Base-by-base conservation (phyloP, 1,284 basidiomycete species). In the Ganoderma leucocontextum region DNA sequence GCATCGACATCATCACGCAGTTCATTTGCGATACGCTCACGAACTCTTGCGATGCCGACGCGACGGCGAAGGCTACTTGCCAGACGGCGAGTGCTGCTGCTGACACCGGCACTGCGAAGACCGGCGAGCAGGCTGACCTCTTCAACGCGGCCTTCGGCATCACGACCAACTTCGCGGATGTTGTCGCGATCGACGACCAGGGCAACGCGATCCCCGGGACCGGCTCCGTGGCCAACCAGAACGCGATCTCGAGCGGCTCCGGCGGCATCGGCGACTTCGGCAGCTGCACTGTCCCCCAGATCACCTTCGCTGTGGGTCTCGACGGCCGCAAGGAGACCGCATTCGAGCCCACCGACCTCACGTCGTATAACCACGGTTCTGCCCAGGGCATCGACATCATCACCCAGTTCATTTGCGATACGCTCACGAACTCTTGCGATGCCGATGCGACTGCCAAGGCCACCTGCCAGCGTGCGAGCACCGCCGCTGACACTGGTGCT, bases 71-170 rank as follows among this genome's bases (percentile, higher is more conserved):
- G 74, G 81, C 76, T 38, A 86, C 84, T 36, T 89, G 88, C 70
- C 76, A 77, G 38, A 76, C 71, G 8, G 86, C 86, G 4, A 63
- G 73, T 35, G 72, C 83, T 47, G 87, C 87, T 63, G 85, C 86
- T 0, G 74, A 78, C 69, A 77, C 83, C 52, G 80, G 76, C 22
- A 72, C 84, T 4, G 76, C 79, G 4, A 83, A 83, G 75, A 84
- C 83, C 52, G 87, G 87, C 73, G 83, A 78, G 7, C 85, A 87
- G 73, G 88, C 87, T 36, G 88, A 89, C 75, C 82, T 82, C 2
- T 89, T 89, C 82, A 89, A 89, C 78, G 82, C 81, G 29, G 84
- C 78, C 36, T 89, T 89, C 71, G 86, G 85, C 25, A 84, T 87
- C 70, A 76, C 63, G 81, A 78, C 78, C 57, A 38, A 77, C 62